phyloP scores from a whole-genome alignment of 345 rosid species.

The Noccaea caerulescens region DNA sequence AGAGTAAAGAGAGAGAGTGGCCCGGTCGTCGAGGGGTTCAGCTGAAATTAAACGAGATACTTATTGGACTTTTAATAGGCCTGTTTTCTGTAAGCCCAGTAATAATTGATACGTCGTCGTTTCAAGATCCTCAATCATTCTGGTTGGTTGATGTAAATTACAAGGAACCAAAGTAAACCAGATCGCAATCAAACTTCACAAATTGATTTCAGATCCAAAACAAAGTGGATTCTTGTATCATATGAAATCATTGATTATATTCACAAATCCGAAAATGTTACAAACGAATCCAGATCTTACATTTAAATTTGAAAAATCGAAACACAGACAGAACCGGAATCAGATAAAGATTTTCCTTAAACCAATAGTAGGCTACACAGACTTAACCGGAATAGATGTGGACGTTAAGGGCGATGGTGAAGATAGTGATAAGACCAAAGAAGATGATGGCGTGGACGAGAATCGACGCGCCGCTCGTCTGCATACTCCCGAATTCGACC shows the following conservation, averaged over 20 bases:
- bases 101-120: background rate
- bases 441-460: conserved; percentile 57
- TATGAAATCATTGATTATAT: conserved; percentile 5
- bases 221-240: background rate
- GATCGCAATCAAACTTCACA: conserved; percentile 20
- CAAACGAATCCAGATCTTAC: conserved; percentile 29
- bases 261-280: conserved; percentile 23
- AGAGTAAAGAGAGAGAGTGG: conserved; percentile 22
- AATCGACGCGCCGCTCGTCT: conserved; percentile 60
- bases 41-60: conserved; percentile 2
- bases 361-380: background rate
- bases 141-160: background rate
- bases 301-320: background rate
- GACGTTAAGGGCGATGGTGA: conserved; percentile 59
- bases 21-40: conserved; percentile 27
- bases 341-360: background rate
- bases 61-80: conserved; percentile 17
- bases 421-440: conserved; percentile 62
- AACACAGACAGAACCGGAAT: conserved; percentile 15
- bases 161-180: conserved; percentile 6
- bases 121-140: background rate
- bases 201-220: conserved; percentile 10
- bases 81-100: background rate
- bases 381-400: conserved; percentile 54
- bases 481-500: conserved; percentile 62